phyloP scores from a whole-genome alignment of 1,284 basidiomycete species.

The Ceratobasidium sp. region DNA sequence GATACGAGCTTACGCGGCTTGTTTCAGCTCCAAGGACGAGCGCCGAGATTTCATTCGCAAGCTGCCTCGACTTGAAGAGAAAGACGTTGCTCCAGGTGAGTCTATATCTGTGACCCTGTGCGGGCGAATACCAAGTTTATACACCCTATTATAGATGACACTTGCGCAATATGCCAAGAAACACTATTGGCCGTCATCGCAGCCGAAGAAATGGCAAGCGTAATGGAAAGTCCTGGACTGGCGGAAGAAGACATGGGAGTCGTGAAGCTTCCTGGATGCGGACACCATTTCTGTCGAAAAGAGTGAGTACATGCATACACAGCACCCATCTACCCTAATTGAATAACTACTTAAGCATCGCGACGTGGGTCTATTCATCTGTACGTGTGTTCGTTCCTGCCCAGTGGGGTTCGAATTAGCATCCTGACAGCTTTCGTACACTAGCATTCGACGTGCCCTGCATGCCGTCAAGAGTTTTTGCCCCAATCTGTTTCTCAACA shows the following conservation, averaged over 20 bases:
- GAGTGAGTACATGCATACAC: slow-evolving; percentile 32
- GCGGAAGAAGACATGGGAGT: slow-evolving; percentile 41
- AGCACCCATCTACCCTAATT: too few relatives aligned
- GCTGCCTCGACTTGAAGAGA: slow-evolving; percentile 31
- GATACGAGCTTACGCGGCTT: slow-evolving; percentile 5
- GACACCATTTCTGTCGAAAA: slow-evolving; percentile 42
- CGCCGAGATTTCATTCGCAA: slow-evolving; percentile 16
- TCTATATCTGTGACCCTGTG: not conserved
- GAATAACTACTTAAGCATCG: slow-evolving; percentile 13
- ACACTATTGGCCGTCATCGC: slow-evolving; percentile 42
- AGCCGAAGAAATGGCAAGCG: slow-evolving; percentile 42
- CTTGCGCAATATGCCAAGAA: slow-evolving; percentile 43
- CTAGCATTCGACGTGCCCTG: slow-evolving; percentile 41
- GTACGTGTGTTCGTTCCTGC: not conserved
- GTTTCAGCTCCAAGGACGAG: slow-evolving; percentile 23
- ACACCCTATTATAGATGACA: slow-evolving; percentile 41
- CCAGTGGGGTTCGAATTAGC: too few relatives aligned
- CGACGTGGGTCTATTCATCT: slow-evolving; percentile 31
- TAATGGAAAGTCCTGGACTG: slow-evolving; percentile 41
- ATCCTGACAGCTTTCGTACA: too few relatives aligned
- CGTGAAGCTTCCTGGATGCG: slow-evolving; percentile 38
- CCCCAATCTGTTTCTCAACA: slow-evolving; percentile 4
- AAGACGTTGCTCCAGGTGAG: slow-evolving; percentile 28
- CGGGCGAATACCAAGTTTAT: too few relatives aligned
- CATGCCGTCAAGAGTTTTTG: slow-evolving; percentile 36